Base-by-base conservation (phyloP, 768 basidiomycete genomes). In the Suillus luteus region DNA sequence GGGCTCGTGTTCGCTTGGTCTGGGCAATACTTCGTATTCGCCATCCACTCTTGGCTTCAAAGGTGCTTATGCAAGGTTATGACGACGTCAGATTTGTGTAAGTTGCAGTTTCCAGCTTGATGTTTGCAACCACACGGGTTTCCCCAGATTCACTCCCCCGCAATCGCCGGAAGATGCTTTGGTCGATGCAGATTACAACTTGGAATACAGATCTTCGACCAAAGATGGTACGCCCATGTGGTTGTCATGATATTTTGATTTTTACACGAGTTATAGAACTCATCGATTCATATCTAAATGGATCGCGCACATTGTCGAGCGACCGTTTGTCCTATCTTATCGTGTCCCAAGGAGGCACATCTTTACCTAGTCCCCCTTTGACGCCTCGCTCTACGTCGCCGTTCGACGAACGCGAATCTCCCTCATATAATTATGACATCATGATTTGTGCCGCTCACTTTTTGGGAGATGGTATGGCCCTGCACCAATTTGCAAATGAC, bases 381-480 rank as follows among this genome's bases (percentile, higher is more conserved):
- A 73, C 77, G 19, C 78, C 77, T 17, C 67, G 70, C 62, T 71
- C 70, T 33, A 60, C 65, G 59, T 38, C 31, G 10, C 17, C 58
- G 22, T 33, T 40, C 22, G 12, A 22, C 62, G 65, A 65, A 44
- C 60, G 43, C 15, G 68, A 66, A 8, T 73, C 60, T 60, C 66
- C 27, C 43, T 68, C 62, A 55, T 73, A 61, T 38, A 73, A 83
- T 60, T 87, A 81, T 69, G 85, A 93, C 70, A 75, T 93, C 61
- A 77, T 92, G 65, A 82, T 95, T 55, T 88, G 88, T 66, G 87
- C 90, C 4, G 85, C 90, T 8, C 93, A 95, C 72, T 94, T 89
- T 73, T 74, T 94, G 55, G 92, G 92, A 22, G 93, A 95, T 71
- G 93, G 93, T 24, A 93, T 93, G 88, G 90, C 92, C 1, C 80